Base-by-base conservation (phyloP, 768 basidiomycete genomes). In the Macrocybe gigantea region DNA sequence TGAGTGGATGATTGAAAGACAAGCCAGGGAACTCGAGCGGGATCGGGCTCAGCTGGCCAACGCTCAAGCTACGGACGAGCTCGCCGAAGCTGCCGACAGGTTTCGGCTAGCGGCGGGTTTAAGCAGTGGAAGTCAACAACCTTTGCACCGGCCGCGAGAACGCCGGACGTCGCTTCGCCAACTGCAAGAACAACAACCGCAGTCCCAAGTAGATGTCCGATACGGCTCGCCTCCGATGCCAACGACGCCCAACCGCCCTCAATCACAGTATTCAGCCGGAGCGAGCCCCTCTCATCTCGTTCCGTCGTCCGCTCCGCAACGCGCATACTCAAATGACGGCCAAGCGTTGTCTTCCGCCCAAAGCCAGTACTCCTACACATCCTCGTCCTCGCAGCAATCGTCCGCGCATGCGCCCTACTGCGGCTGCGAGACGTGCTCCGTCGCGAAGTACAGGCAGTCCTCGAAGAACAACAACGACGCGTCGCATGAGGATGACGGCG, bases 351-450 rank as follows among this genome's bases (percentile, higher is more conserved):
- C 61, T 3, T 49, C 53, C 32, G 58, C 56, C 45, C 44, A 49
- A 32, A 53, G 48, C 44, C 54, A 53, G 46, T 47, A 56, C 9
- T 60, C 62, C 7, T 63, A 55, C 5, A 56, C 58, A 2, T 51
- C 63, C 1, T 55, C 62, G 1, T 59, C 57, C 9, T 54, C 64
- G 33, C 67, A 64, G 13, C 62, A 65, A 10, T 60, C 56, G 10
- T 59, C 62, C 7, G 64, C 69, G 6, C 85, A 88, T 51, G 79
- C 80, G 1, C 72, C 79, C 1, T 81, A 76, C 55, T 88, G 85
- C 48, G 82, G 82, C 11, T 87, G 85, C 55, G 79, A 79, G 45
- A 62, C 70, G 0, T 86, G 85, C 55, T 83, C 85, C 5, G 68
- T 74, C 9, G 64, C 66, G 41, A 80, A 82, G 52, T 87, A 87